phyloP scores from a whole-genome alignment of 2,329 filamentous ascomycete species.

The Beauveria scarabaeidicola region DNA sequence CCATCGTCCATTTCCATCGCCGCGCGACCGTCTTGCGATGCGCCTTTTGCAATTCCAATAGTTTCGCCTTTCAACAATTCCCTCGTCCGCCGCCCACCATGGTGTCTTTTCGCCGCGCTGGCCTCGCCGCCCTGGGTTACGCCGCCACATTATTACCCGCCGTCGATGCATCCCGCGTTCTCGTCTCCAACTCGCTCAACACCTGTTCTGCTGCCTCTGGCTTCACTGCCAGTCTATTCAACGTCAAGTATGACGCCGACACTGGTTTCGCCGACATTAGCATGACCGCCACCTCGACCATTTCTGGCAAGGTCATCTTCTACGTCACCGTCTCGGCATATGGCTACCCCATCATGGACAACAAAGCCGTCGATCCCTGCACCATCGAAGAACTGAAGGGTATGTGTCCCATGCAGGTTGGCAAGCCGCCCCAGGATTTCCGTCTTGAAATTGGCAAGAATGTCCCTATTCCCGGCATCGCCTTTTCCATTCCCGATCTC shows the following conservation, averaged over 20 bases:
- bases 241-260: conserved; percentile 63
- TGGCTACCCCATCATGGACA: conserved; percentile 59
- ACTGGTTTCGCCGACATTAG: conserved; percentile 62
- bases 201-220: conserved; percentile 70
- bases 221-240: conserved; percentile 77
- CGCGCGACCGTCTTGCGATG: conserved; percentile 1
- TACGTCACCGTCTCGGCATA: conserved; percentile 67
- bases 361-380: conserved; percentile 68
- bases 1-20: neutral
- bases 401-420: conserved; percentile 85
- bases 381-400: conserved; percentile 52
- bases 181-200: conserved; percentile 70
- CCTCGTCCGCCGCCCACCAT: neutral
- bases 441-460: conserved; percentile 48
- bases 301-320: conserved; percentile 67
- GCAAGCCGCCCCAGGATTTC: conserved; percentile 67
- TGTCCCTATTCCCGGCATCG: conserved; percentile 68
- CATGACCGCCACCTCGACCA: conserved; percentile 66
- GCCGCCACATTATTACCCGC: conserved; percentile 34
- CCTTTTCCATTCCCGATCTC: conserved; percentile 83
- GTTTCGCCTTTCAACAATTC: neutral
- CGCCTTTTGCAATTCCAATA: neutral
- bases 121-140: conserved; percentile 30
- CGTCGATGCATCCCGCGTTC: conserved; percentile 45
- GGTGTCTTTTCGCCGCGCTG: conserved; percentile 6